Conservation (phyloP, 257 asterid species). For the Ligustrum vulgare region DNA sequence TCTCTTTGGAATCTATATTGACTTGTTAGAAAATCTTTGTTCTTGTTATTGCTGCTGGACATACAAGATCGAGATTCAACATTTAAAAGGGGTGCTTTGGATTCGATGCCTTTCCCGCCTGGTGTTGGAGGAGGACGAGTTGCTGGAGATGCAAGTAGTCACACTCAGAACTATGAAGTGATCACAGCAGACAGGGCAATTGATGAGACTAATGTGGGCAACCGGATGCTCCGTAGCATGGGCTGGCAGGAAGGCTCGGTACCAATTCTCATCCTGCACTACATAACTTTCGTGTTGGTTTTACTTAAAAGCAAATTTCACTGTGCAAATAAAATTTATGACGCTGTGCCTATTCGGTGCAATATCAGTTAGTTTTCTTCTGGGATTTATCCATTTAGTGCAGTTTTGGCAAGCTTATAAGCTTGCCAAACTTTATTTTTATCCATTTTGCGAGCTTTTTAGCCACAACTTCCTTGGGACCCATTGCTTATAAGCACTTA, state of each 20-base stretch:
- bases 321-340: constrained; percentile 6
- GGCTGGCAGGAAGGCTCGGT: constrained; percentile 99
- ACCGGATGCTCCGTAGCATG: constrained; percentile 98
- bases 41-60: constrained; percentile 51
- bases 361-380: not conserved
- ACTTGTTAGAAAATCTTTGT: constrained; percentile 73
- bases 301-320: constrained; percentile 4
- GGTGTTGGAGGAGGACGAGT: constrained; percentile 98
- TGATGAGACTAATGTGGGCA: constrained; percentile 93
- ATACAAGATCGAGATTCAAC: constrained; percentile 77
- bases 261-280: constrained; percentile 62
- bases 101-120: constrained; percentile 97
- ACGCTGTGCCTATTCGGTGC: not conserved
- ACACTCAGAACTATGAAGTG: constrained; percentile 84
- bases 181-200: constrained; percentile 86
- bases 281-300: constrained; percentile 10
- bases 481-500: no score
- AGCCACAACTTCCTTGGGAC: no score
- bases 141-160: constrained; percentile 57
- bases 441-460: no score
- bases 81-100: constrained; percentile 70
- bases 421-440: no score
- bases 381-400: not conserved
- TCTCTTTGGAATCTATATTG: constrained; percentile 50
- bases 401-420: not conserved